Evolutionary conservation across 2,329 filamentous ascomycete species (phyloP).

Genomic region (Rhexocercosporidium sp.): DNA sequence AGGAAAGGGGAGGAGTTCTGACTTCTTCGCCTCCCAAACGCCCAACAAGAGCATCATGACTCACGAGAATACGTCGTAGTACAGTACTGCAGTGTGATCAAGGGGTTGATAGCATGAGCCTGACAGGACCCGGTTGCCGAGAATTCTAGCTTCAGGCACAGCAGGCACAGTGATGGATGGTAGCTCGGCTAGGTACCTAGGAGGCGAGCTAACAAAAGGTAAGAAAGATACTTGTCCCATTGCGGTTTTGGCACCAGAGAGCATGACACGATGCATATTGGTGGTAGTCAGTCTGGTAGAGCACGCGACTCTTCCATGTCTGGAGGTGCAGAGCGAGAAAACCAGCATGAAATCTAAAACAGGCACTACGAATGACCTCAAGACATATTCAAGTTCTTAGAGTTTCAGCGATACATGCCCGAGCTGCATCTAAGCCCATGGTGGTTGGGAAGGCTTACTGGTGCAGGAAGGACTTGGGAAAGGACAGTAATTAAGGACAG

Average conservation of each 20-base stretch:
- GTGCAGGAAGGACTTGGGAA: too few species aligned
- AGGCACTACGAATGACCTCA: too few species aligned
- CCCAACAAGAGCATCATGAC: not conserved
- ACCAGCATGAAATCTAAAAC: not conserved
- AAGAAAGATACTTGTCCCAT: too few species aligned
- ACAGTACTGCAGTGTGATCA: not conserved
- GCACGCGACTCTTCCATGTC: not conserved
- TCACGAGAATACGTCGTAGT: too few species aligned
- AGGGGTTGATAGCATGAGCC: not conserved
- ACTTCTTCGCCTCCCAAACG: not conserved
- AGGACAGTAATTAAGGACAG: too few species aligned
- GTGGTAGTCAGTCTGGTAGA: not conserved
- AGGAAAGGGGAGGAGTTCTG: not conserved
- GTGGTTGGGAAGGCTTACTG: too few species aligned
- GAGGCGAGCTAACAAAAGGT: too few species aligned
- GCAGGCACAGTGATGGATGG: not conserved
- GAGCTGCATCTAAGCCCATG: too few species aligned
- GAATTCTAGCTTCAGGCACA: not conserved
- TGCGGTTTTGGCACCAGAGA: too few species aligned
- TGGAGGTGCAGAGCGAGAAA: not conserved
- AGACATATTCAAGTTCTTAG: too few species aligned
- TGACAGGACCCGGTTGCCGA: not conserved
- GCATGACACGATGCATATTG: not conserved
- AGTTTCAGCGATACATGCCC: too few species aligned
- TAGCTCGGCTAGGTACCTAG: not conserved